A percentile compares a stretch with the other conserved stretches of the same genome.
phyloP scores from a whole-genome alignment of 2,329 filamentous ascomycete species.

The Didymella pinodella region DNA sequence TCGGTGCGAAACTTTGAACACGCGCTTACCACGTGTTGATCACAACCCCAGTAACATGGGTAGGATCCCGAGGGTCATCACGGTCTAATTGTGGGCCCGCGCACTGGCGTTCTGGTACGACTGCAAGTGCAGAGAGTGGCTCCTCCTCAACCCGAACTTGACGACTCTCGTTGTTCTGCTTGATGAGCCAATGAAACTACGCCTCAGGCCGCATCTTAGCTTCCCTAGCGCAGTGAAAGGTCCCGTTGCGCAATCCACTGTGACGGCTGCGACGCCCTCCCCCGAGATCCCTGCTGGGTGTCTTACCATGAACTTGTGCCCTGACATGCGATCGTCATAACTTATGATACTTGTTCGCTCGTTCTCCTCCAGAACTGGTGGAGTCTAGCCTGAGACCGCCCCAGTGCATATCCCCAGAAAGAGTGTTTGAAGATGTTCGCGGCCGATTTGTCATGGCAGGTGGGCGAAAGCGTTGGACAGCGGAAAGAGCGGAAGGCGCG shows the following conservation, averaged over 20 bases:
- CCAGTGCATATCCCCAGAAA: slow-evolving; percentile 17
- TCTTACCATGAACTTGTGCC: slow-evolving; percentile 31
- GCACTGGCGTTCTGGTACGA: slow-evolving; percentile 18
- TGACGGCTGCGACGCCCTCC: slow-evolving; percentile 28
- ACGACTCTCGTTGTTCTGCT: slow-evolving; percentile 25
- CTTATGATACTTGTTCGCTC: slow-evolving; percentile 24
- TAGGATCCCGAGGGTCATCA: slow-evolving; percentile 18
- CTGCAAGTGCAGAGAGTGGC: slow-evolving; percentile 16
- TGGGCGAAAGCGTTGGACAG: slow-evolving; percentile 50
- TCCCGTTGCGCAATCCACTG: slow-evolving; percentile 36
- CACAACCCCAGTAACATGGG: slow-evolving; percentile 17
- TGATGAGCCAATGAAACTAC: slow-evolving; percentile 43
- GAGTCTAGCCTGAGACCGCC: slow-evolving; percentile 27
- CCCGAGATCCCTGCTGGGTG: slow-evolving; percentile 34
- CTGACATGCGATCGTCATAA: slow-evolving; percentile 29
- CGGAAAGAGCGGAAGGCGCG: slow-evolving; percentile 46
- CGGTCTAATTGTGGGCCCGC: slow-evolving; percentile 14
- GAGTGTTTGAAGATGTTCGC: slow-evolving; percentile 46
- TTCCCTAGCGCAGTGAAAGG: slow-evolving; percentile 22
- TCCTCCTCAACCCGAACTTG: slow-evolving; percentile 15
- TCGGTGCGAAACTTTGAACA: slow-evolving; percentile 20
- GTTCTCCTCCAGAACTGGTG: slow-evolving; percentile 27
- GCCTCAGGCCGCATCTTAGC: slow-evolving; percentile 12
- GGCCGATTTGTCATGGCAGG: slow-evolving; percentile 51
- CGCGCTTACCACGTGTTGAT: slow-evolving; percentile 24